A percentile compares a stretch with the other conserved stretches of the same genome.
Evolutionary conservation across 805 yeast genomes (phyloP).

Genomic region (Wickerhamiella sorbophila): DNA sequence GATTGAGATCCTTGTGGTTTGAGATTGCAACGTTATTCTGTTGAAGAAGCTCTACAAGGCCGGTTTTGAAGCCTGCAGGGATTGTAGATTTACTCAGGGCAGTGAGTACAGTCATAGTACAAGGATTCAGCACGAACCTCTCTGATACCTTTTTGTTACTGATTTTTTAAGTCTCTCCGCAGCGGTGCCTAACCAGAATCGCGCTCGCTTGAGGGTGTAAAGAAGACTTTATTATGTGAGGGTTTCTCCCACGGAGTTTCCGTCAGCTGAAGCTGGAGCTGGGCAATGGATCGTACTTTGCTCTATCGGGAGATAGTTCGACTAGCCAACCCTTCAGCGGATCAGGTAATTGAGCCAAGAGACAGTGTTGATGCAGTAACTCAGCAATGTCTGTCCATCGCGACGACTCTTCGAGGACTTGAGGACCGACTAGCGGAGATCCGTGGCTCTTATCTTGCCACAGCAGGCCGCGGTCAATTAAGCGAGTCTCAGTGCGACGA

Average conservation of each 20-base stretch:
- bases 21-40: not conserved
- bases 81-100: not conserved
- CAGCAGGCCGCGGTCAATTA: constrained; percentile 17
- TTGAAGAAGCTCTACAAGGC: not conserved
- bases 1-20: not conserved
- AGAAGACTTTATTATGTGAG: no score
- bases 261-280: no score
- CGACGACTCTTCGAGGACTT: constrained; percentile 13
- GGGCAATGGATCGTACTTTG: constrained; percentile 16
- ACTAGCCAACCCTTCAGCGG: constrained; percentile 13
- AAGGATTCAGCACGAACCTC: not conserved
- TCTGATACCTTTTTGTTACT: no score
- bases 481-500: constrained; percentile 27
- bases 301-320: constrained; percentile 19
- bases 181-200: no score
- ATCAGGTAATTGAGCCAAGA: not conserved
- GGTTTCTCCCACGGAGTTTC: no score
- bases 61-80: not conserved
- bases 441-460: constrained; percentile 23
- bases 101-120: not conserved
- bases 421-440: constrained; percentile 14
- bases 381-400: constrained; percentile 17
- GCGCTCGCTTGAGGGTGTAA: no score
- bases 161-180: no score
- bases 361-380: constrained; percentile 18